A percentile compares a stretch with the other conserved stretches of the same genome.
Conservation (phyloP, 2,329 filamentous ascomycete species). For the Pseudogymnoascus sp. region DNA sequence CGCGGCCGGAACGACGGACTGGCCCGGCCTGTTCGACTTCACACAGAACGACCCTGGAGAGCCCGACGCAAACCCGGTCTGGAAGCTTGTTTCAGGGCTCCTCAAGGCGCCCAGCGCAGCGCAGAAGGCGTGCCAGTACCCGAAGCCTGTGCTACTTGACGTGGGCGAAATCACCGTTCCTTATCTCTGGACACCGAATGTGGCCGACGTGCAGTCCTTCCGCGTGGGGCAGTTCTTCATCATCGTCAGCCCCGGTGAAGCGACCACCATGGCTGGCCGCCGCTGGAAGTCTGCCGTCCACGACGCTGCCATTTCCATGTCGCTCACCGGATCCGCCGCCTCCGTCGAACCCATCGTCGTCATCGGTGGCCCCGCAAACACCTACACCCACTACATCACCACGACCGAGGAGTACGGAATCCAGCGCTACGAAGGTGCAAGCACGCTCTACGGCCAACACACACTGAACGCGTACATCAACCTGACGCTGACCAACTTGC, state of each 20-base stretch:
- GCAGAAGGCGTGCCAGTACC: constrained; percentile 67
- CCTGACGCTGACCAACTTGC: constrained; percentile 64
- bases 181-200: constrained; percentile 83
- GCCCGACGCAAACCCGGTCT: constrained; percentile 59
- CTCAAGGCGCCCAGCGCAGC: constrained; percentile 60
- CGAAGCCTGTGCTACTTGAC: constrained; percentile 81
- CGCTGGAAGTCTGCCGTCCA: constrained; percentile 70
- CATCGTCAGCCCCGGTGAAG: constrained; percentile 77
- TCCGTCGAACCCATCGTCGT: constrained; percentile 63
- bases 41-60: constrained; percentile 72
- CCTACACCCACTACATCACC: constrained; percentile 70
- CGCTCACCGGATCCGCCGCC: constrained; percentile 18
- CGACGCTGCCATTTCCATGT: constrained; percentile 39
- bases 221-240: constrained; percentile 79
- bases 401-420: constrained; percentile 73
- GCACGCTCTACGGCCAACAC: constrained; percentile 76
- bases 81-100: constrained; percentile 65
- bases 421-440: constrained; percentile 92
- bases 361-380: constrained; percentile 81
- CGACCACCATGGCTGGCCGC: constrained; percentile 84
- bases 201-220: constrained; percentile 80
- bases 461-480: constrained; percentile 84
- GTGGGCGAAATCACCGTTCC: constrained; percentile 71
- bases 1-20: constrained; percentile 85
- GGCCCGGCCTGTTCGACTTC: constrained; percentile 87